Evolutionary conservation across 495 filamentous ascomycete genomes (phyloP), one percentile per base, ranked within the genome.

Genomic region (Glarea lozoyensis): DNA sequence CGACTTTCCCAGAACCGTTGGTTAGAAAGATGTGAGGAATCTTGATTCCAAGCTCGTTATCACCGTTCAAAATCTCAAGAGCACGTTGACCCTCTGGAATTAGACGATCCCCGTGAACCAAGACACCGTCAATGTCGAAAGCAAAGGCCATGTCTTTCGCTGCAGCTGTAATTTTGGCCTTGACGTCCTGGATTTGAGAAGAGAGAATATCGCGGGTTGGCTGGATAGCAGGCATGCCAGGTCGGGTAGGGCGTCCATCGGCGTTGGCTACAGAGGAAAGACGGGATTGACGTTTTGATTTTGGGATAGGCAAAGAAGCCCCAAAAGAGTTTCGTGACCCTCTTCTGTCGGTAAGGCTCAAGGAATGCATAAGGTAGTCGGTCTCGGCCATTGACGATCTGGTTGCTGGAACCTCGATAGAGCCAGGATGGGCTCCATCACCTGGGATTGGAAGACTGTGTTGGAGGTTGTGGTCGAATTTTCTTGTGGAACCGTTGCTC

Each of bases 261-360:
- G 58, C 46, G 11, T 59, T 64, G 45, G 67, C 45, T 2, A 72
- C 68, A 35, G 73, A 76, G 24, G 74, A 79, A 27, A 86, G 69
- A 3, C 82, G 74, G 2, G 81, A 84, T 45, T 73, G 70, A 35
- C 82, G 69, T 56, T 84, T 84, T 19, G 81, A 79, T 38, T 76
- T 65, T 22, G 83, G 84, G 45, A 88, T 89, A 29, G 83, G 84
- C 10, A 89, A 75, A 12, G 81, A 76, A 29, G 81, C 70, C 37
- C 83, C 84, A 53, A 89, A 87, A 10, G 83, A 88, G 73, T 87
- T 89, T 46, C 83, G 74, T 24, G 84, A 87, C 17, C 76, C 67
- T 36, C 83, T 66, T 25, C 82, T 67, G 42, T 80, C 75, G 59
- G 72, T 60, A 21, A 79, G 58, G 48, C 78, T 83, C 59, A 88